Evolutionary conservation across 257 asterid species (phyloP), one percentile per base, ranked within the genome.

Genomic region (Capsicum rhomboideum): DNA sequence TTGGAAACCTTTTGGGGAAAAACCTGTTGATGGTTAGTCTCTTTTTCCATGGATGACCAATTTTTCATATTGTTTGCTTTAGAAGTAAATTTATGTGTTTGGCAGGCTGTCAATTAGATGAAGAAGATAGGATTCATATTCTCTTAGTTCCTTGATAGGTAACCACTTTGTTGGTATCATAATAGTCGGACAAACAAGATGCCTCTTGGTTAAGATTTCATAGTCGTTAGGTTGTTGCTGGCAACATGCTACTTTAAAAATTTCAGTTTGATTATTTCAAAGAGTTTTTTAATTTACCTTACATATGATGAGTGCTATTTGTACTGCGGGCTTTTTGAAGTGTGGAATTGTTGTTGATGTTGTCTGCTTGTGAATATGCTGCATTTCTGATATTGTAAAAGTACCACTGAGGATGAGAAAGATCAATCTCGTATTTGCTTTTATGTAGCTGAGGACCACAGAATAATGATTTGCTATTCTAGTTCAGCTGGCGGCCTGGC

Each of bases 1-100:
- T 87, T 92, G 94, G 95, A 96, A 96, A 85, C 98, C 98, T 58
- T 93, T 94, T 86, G 98, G 92, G 75, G 98, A 94, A 94, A 96
- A 94, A 87, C 98, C 98, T 64, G 90, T 96, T 84, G 86, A 94
- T 87, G 98, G 99, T 95, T 16, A 10, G 84, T 56, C 34, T 66
- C 49, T 82, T 31, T 63, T 82, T 28, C 84, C 29, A 29, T 63
- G 53, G 29, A 54, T 82, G 79, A 50, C 66, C 28, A 63, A 56
- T 16, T 82, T 66, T 63, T 42, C 13, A 58, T 77, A 84, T 77
- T 78, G 34, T 34, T 75, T 83, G n/a, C 34, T 13, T 66, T 72
- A 46, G 53, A 54, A 23, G 44, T 52, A 77, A 28, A 49, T 50
- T 63, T 26, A 12, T 49, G 61, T 77, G 46, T 54, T 49, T 75